Evolutionary conservation across 345 rosid genomes (phyloP).

Genomic region (Nasturtium officinale): DNA sequence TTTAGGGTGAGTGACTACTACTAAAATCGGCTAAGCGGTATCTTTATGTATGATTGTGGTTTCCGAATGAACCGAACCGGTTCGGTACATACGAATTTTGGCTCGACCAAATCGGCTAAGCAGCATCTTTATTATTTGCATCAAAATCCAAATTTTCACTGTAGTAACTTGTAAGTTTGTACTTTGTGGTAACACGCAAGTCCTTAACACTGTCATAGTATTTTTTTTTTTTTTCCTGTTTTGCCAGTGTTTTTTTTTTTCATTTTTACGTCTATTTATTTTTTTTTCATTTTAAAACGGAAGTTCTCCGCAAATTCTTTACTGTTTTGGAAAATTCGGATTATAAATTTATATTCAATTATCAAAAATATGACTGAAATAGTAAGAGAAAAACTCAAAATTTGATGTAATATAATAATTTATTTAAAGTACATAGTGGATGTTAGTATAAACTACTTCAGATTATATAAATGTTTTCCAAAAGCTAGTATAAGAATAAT

Average conservation of each 20-base stretch:
- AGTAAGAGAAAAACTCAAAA: background rate
- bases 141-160: background rate
- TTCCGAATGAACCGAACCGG: constrained; percentile 19
- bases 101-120: background rate
- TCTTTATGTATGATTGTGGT: constrained; percentile 15
- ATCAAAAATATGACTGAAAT: background rate
- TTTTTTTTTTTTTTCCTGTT: too few relatives aligned
- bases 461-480: background rate
- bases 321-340: background rate
- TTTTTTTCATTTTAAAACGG: background rate
- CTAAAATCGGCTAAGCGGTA: constrained; percentile 3
- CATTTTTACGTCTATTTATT: background rate
- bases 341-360: background rate
- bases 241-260: background rate
- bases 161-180: background rate
- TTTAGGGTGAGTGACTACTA: constrained; percentile 27
- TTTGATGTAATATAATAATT: background rate
- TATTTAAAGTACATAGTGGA: background rate
- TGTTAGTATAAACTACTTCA: background rate
- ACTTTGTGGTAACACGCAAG: background rate
- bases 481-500: background rate
- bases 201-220: background rate
- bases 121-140: background rate
- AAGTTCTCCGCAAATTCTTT: background rate
- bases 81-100: background rate